phyloP scores from a whole-genome alignment of 768 basidiomycete species.

The Leucocoprinus leucothites region DNA sequence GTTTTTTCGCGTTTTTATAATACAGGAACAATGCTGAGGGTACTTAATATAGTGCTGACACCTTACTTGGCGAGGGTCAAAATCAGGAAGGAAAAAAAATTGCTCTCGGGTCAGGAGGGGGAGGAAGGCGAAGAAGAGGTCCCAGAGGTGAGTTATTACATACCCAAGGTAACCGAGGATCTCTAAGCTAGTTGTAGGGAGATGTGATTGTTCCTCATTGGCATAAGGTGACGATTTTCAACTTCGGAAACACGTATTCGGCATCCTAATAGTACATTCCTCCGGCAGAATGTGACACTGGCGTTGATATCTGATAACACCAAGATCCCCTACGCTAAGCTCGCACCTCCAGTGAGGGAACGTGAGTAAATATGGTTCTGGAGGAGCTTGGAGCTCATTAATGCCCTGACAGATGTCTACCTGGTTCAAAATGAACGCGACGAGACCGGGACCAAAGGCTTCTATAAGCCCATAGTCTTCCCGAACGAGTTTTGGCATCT shows the following conservation, averaged over 20 bases:
- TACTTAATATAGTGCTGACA: conserved; percentile 61
- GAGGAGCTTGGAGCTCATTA: neutral
- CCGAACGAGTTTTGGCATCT: conserved; percentile 96
- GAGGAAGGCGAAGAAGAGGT: conserved; percentile 37
- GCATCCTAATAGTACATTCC: neutral
- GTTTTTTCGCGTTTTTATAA: conserved; percentile 22
- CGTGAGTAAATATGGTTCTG: conserved; percentile 42
- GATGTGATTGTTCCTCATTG: conserved; percentile 81
- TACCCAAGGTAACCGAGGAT: neutral
- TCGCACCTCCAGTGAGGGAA: conserved; percentile 59
- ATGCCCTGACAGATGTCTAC: conserved; percentile 51
- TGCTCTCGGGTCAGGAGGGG: conserved; percentile 50
- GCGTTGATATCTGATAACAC: conserved; percentile 76
- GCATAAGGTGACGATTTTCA: conserved; percentile 51
- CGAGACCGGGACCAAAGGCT: conserved; percentile 58
- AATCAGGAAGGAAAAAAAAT: conserved; percentile 77
- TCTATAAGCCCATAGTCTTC: conserved; percentile 86
- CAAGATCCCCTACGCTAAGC: conserved; percentile 45
- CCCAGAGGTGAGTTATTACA: conserved; percentile 43
- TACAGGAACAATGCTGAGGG: neutral
- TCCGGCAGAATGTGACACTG: conserved; percentile 78
- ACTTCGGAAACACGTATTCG: neutral
- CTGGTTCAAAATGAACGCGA: conserved; percentile 61
- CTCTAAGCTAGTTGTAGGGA: conserved; percentile 24
- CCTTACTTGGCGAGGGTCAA: conserved; percentile 76